These are phyloP conservation scores for Penicillium crystallinum DNA, from an alignment of 495 filamentous ascomycete species.

Conservation along the genomic window DNA sequence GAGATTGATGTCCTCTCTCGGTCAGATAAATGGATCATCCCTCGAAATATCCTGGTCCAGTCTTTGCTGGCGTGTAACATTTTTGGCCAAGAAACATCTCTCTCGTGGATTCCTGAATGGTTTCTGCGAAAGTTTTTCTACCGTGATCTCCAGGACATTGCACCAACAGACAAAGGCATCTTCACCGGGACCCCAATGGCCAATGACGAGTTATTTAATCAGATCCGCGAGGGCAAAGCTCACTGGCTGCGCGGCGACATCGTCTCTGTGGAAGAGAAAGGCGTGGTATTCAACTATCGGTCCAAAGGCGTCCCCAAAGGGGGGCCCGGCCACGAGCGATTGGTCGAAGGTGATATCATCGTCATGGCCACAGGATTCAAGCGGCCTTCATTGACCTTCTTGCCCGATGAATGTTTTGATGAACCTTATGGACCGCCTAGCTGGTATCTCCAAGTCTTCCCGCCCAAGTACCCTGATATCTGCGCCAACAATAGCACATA, in stretches of 20 bases:
- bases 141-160: slow-evolving; percentile 73
- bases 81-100: slow-evolving; percentile 66
- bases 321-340: slow-evolving; percentile 58
- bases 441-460: slow-evolving; percentile 85
- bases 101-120: slow-evolving; percentile 74
- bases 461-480: slow-evolving; percentile 53
- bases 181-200: slow-evolving; percentile 83
- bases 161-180: slow-evolving; percentile 58
- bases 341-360: slow-evolving; percentile 67
- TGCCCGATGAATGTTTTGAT: slow-evolving; percentile 65
- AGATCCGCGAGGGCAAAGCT: slow-evolving; percentile 69
- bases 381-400: slow-evolving; percentile 64
- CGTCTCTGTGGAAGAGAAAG: slow-evolving; percentile 54
- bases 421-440: slow-evolving; percentile 72
- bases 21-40: slow-evolving; percentile 86
- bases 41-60: slow-evolving; percentile 70
- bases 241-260: slow-evolving; percentile 81
- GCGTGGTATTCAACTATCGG: slow-evolving; percentile 66
- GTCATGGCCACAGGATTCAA: slow-evolving; percentile 82
- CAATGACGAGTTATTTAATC: slow-evolving; percentile 71
- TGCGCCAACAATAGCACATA: slow-evolving; percentile 84
- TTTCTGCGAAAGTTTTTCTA: slow-evolving; percentile 78
- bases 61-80: slow-evolving; percentile 70
- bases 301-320: slow-evolving; percentile 65
- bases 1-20: slow-evolving; percentile 70